Evolutionary conservation across 2,329 filamentous ascomycete genomes (phyloP).

Genomic region (Diaporthe helianthi): DNA sequence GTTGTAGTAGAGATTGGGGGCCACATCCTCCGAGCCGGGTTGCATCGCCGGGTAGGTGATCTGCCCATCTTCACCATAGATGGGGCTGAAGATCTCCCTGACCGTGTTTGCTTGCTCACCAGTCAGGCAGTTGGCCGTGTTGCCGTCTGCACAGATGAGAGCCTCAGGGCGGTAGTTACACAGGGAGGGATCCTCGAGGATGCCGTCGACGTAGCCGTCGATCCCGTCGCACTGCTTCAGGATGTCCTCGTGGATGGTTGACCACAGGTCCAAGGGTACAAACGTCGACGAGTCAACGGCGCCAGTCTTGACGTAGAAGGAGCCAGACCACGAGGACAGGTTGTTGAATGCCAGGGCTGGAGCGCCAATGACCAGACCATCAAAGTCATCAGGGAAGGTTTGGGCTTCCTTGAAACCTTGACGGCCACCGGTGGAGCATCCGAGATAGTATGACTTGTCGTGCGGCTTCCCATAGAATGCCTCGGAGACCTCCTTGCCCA

Average conservation of each 20-base stretch:
- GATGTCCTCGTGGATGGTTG: constrained; percentile 51
- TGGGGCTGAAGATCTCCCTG: constrained; percentile 24
- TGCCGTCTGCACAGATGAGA: constrained; percentile 37
- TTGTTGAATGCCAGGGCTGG: constrained; percentile 59
- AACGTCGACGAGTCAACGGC: constrained; percentile 48
- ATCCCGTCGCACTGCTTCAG: constrained; percentile 57
- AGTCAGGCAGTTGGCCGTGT: constrained; percentile 44
- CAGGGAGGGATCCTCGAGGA: constrained; percentile 53
- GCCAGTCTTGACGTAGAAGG: constrained; percentile 55
- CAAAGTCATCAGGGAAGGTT: constrained; percentile 61
- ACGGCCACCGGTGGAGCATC: constrained; percentile 65
- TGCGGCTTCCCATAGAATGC: constrained; percentile 54
- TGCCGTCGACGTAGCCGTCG: constrained; percentile 57
- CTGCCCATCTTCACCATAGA: constrained; percentile 47
- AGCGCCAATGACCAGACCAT: constrained; percentile 60
- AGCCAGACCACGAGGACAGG: constrained; percentile 51
- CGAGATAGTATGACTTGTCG: constrained; percentile 60
- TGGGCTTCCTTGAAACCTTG: constrained; percentile 63
- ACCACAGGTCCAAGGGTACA: constrained; percentile 45
- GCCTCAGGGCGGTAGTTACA: constrained; percentile 51
- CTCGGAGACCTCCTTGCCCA: constrained; percentile 55
- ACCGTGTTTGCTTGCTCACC: constrained; percentile 40
- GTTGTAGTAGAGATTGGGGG: constrained; percentile 46
- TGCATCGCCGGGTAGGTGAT: constrained; percentile 58
- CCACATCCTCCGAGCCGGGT: constrained; percentile 54